Percentiles rank a stretch among this genome's conserved stretches.
Conservation (phyloP, 805 yeast species). For the Spathaspora arborariae region DNA sequence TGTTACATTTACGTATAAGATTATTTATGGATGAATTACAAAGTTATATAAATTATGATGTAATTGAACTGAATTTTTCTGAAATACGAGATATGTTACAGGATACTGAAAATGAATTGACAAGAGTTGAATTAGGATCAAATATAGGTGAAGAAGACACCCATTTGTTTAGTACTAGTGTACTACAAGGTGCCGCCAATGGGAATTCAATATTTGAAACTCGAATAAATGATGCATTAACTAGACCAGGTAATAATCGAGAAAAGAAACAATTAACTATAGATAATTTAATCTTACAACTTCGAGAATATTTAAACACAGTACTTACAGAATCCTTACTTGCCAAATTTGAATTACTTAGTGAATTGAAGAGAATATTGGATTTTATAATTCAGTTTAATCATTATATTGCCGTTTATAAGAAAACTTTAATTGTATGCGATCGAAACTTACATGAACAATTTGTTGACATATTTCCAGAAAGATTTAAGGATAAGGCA, state of each 20-base stretch:
- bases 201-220: constrained; percentile 19
- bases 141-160: constrained; percentile 1
- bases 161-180: not conserved
- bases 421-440: constrained; percentile 50
- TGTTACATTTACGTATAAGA: constrained; percentile 55
- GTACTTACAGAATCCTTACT: constrained; percentile 63
- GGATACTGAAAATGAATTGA: constrained; percentile 2
- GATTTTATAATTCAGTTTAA: constrained; percentile 46
- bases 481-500: constrained; percentile 33
- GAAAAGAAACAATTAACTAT: constrained; percentile 11
- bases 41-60: constrained; percentile 53
- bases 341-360: constrained; percentile 53
- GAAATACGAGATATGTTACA: constrained; percentile 27
- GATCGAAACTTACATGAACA: constrained; percentile 43
- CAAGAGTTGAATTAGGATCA: constrained; percentile 4
- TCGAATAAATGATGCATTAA: constrained; percentile 6
- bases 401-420: constrained; percentile 47
- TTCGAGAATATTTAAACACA: constrained; percentile 59
- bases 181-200: constrained; percentile 8
- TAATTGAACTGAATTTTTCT: constrained; percentile 54
- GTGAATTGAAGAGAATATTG: constrained; percentile 42
- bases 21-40: constrained; percentile 53
- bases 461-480: constrained; percentile 29
- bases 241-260: not conserved
- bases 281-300: constrained; percentile 13